Base-by-base conservation (phyloP, 768 basidiomycete species). In the Boletus sp. region DNA sequence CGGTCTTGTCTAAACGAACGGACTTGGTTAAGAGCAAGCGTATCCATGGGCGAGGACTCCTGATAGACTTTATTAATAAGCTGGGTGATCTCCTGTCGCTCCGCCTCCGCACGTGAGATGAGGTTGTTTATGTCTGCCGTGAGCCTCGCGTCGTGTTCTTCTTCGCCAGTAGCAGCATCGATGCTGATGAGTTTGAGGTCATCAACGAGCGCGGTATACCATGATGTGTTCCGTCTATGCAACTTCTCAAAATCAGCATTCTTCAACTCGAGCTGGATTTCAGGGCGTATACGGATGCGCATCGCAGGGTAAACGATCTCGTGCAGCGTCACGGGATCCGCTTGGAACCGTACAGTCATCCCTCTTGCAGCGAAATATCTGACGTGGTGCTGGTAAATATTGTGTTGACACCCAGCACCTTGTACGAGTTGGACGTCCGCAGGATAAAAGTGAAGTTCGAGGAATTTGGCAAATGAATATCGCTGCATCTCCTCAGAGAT, bases 401-500 rank as follows among this genome's bases (percentile, higher is more conserved):
- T 97, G 72, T 99, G 97, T 52, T 88, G 82, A 66, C 97, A 98
- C 4, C 87, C 87, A 32, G 93, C 91, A 9, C 90, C 92, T 62
- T 85, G 87, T n/a, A 92, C 84, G 45, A 92, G 76, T 63, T 84
- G 80, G 64, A 94, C 85, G 58, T 91, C 84, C 33, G 92, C 83
- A 30, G 93, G 94, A 71, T 98, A 97, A 71, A 98, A 98, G 66
- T 93, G 90, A 27, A 96, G 83, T 67, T 99, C 96, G 29, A 99
- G 80, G 70, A 96, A 98, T 63, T 97, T 95, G 34, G 89, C 92
- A 68, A 98, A 96, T 5, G 95, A 98, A 67, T 96, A 93, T 52
- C 87, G 77, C 64, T 92, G 89, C 79, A 95, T 93, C 68, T 96
- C 93, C 62, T 91, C 87, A 2, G 92, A 92, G 37, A 93, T 84